Percentiles rank a stretch among this genome's conserved stretches.
These are phyloP conservation scores for Cyberlindnera bimundalis DNA, from an alignment of 805 yeast genomes.

Conservation along the genomic window DNA sequence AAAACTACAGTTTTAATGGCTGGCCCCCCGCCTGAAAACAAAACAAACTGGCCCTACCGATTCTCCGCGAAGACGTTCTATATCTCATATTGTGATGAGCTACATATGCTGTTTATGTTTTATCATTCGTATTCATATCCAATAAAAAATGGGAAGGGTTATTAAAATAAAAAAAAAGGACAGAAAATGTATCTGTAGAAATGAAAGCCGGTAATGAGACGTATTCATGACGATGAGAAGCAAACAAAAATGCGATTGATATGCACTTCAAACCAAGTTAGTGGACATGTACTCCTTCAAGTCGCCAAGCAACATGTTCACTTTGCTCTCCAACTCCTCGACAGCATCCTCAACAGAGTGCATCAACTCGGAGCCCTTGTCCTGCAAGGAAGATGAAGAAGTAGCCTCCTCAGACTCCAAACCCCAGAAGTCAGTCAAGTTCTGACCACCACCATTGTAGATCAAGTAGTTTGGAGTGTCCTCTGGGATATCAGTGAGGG, in stretches of 20 bases:
- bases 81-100: too few species aligned
- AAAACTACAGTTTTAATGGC: too few species aligned
- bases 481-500: conserved; percentile 58
- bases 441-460: conserved; percentile 79
- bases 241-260: conserved; percentile 1
- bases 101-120: background rate
- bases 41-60: conserved; percentile 14
- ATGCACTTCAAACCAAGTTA: conserved; percentile 8
- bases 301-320: conserved; percentile 16
- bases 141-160: conserved; percentile 1
- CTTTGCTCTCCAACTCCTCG: conserved; percentile 21
- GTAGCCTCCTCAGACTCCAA: conserved; percentile 8
- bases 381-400: conserved; percentile 6
- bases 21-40: background rate
- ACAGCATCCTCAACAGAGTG: conserved; percentile 20
- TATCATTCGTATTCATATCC: background rate
- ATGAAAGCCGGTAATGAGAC: conserved; percentile 1
- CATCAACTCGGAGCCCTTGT: conserved; percentile 11
- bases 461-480: conserved; percentile 77
- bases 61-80: too few species aligned
- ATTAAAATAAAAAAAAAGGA: background rate
- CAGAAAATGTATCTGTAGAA: background rate
- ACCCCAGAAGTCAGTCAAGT: conserved; percentile 38
- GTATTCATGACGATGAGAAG: background rate
- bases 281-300: conserved; percentile 19